These are phyloP conservation scores for Leptoxyphium fumago DNA, from an alignment of 2,329 filamentous ascomycete genomes.

Conservation along the genomic window DNA sequence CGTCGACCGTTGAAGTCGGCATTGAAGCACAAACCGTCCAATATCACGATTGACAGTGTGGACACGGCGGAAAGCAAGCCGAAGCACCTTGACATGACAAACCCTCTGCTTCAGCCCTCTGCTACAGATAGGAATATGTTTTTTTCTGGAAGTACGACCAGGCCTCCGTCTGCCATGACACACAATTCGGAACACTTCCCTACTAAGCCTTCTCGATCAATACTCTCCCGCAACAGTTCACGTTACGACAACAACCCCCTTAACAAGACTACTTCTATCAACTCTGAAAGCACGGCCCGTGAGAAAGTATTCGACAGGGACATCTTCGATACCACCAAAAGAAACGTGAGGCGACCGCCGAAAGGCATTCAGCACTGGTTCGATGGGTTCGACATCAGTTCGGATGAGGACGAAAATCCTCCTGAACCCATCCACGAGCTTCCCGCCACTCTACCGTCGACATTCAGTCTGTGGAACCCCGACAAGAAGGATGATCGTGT, in stretches of 20 bases:
- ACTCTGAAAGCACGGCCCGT: slow-evolving; percentile 2
- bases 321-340: slow-evolving; percentile 31
- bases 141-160: slow-evolving; percentile 25
- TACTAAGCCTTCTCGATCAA: slow-evolving; percentile 1
- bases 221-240: slow-evolving; percentile 1
- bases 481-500: background rate
- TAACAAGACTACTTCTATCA: slow-evolving; percentile 1
- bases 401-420: slow-evolving; percentile 9
- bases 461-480: background rate
- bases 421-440: background rate
- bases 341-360: slow-evolving; percentile 31
- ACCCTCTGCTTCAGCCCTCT: slow-evolving; percentile 23
- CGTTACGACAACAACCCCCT: slow-evolving; percentile 2
- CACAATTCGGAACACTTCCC: slow-evolving; percentile 19
- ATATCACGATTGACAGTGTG: slow-evolving; percentile 11
- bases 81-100: slow-evolving; percentile 26
- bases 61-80: slow-evolving; percentile 16
- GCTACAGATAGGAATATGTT: slow-evolving; percentile 15
- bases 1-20: slow-evolving; percentile 5
- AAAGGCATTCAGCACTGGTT: slow-evolving; percentile 38
- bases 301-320: slow-evolving; percentile 21
- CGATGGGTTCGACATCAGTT: slow-evolving; percentile 25
- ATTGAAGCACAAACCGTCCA: slow-evolving; percentile 11
- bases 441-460: background rate
- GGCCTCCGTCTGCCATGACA: slow-evolving; percentile 26